A percentile compares a stretch with the other conserved stretches of the same genome.
These are phyloP conservation scores for Dimocarpus longan DNA, from an alignment of 345 rosid genomes.

Conservation along the genomic window DNA sequence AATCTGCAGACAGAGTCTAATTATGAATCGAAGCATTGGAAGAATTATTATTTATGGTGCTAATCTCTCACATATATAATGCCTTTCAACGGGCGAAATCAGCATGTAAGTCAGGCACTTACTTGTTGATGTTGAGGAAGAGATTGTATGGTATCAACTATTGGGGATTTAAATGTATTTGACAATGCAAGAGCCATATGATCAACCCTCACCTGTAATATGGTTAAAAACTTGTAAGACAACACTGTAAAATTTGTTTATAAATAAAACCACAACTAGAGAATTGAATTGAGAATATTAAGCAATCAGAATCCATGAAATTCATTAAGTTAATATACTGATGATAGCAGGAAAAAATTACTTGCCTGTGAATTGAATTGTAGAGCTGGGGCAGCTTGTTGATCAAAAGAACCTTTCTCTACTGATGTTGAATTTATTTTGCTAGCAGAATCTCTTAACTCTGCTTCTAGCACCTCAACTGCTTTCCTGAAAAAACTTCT, in stretches of 20 bases:
- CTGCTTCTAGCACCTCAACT: constrained; percentile 73
- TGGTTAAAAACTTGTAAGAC: neutral
- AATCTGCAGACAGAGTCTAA: constrained; percentile 47
- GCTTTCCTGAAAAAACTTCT: constrained; percentile 61
- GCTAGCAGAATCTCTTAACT: constrained; percentile 47
- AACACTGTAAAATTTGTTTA: neutral
- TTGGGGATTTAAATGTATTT: constrained; percentile 76
- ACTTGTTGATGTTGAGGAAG: constrained; percentile 99
- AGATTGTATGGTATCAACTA: constrained; percentile 80
- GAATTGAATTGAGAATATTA: neutral
- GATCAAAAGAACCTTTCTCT: constrained; percentile 30
- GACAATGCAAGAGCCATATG: constrained; percentile 88
- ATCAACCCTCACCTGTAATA: constrained; percentile 69
- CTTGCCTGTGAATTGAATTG: constrained; percentile 32
- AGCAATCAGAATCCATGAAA: neutral
- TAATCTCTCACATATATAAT: neutral
- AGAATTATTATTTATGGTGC: neutral
- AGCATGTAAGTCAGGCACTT: constrained; percentile 15
- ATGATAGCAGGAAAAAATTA: constrained; percentile 15
- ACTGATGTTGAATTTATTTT: constrained; percentile 22
- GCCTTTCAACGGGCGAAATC: neutral
- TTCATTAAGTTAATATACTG: neutral
- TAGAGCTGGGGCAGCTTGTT: constrained; percentile 27
- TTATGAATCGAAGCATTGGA: neutral
- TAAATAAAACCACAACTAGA: neutral